Conservation (phyloP, 345 rosid genomes). For the Lepidium africanum region DNA sequence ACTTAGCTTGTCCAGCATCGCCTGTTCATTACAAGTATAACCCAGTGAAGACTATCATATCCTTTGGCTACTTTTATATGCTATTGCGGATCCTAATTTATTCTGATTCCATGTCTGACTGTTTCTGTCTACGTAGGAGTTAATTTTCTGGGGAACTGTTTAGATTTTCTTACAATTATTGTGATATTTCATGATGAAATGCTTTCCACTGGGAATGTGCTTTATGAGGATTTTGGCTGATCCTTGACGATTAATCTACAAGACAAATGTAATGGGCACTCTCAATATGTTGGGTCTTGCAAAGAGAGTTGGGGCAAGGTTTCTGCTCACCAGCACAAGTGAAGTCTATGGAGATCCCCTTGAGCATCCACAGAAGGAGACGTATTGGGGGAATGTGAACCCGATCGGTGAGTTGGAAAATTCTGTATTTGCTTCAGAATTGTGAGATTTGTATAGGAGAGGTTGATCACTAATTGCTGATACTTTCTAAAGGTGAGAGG, state of each 20-base stretch:
- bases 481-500: slow-evolving; percentile 57
- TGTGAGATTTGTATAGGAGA: not conserved
- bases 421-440: not conserved
- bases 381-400: slow-evolving; percentile 97
- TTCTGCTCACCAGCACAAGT: slow-evolving; percentile 94
- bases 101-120: not conserved
- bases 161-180: not conserved
- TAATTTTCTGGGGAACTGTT: not conserved
- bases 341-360: slow-evolving; percentile 99
- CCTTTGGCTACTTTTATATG: slow-evolving; percentile 29
- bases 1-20: slow-evolving; percentile 97
- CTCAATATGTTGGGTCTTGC: slow-evolving; percentile 98
- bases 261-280: slow-evolving; percentile 99
- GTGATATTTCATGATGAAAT: slow-evolving; percentile 42
- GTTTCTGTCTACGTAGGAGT: not conserved
- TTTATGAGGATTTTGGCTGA: slow-evolving; percentile 14
- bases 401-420: slow-evolving; percentile 58
- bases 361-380: slow-evolving; percentile 98
- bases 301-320: slow-evolving; percentile 95
- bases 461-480: not conserved
- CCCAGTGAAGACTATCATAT: slow-evolving; percentile 97
- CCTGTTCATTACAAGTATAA: slow-evolving; percentile 96
- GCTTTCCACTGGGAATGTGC: not conserved
- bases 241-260: slow-evolving; percentile 59
- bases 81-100: not conserved